These are phyloP conservation scores for Aspergillus conjunctus DNA, from an alignment of 495 filamentous ascomycete species.

Conservation along the genomic window DNA sequence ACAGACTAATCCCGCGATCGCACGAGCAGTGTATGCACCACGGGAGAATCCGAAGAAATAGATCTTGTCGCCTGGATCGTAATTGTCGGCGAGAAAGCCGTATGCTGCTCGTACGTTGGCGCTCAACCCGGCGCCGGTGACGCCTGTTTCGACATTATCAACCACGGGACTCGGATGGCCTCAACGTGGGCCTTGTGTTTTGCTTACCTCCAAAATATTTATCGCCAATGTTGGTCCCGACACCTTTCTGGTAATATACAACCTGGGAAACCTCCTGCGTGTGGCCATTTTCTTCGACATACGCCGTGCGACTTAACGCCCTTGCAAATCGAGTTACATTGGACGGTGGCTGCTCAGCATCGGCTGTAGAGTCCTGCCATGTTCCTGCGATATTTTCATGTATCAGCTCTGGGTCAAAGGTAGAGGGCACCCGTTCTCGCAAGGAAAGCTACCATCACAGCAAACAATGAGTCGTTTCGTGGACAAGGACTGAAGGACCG, in stretches of 20 bases:
- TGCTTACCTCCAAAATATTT: slow-evolving; percentile 23
- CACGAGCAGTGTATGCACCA: slow-evolving; percentile 60
- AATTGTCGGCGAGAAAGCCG: slow-evolving; percentile 53
- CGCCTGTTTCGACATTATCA: slow-evolving; percentile 21
- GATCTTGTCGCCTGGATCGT: slow-evolving; percentile 56
- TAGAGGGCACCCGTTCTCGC: neutral
- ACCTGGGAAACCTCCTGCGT: slow-evolving; percentile 45
- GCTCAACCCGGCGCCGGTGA: slow-evolving; percentile 39
- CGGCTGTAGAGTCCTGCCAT: slow-evolving; percentile 41
- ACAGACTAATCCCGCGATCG: slow-evolving; percentile 56
- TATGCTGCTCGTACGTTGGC: slow-evolving; percentile 56
- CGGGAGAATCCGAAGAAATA: slow-evolving; percentile 63
- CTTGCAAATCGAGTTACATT: slow-evolving; percentile 50
- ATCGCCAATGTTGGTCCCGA: slow-evolving; percentile 46
- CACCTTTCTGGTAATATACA: slow-evolving; percentile 57
- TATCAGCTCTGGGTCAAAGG: neutral
- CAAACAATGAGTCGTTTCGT: slow-evolving; percentile 44
- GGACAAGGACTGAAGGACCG: neutral
- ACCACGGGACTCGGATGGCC: neutral
- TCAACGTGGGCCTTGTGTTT: neutral
- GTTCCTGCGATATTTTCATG: slow-evolving; percentile 33
- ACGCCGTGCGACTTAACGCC: slow-evolving; percentile 34
- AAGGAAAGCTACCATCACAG: slow-evolving; percentile 39
- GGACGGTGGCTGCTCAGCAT: slow-evolving; percentile 37
- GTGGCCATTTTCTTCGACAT: slow-evolving; percentile 27